Percentiles rank a stretch among this genome's conserved stretches.
Conservation (phyloP, 768 basidiomycete genomes). For the Psilocybe cyanescens region DNA sequence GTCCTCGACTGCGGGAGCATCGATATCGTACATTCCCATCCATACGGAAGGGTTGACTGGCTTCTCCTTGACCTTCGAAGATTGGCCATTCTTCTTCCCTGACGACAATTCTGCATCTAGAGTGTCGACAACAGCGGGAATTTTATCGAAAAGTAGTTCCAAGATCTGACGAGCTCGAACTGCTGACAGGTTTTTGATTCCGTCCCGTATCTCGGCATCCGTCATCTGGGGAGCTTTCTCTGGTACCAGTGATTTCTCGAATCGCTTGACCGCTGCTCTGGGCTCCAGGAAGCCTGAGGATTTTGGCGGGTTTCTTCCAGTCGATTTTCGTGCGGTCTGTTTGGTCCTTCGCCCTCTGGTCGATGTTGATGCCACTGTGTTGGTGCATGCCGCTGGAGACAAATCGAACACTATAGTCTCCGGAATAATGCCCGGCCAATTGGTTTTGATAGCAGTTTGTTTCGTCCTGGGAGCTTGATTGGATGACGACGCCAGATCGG, state of each 20-base stretch:
- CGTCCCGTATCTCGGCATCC: not conserved
- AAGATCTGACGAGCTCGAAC: conserved; percentile 2
- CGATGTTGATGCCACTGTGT: not conserved
- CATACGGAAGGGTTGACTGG: not conserved
- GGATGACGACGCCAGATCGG: not conserved
- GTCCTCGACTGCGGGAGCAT: conserved; percentile 24
- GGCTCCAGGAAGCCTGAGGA: not conserved
- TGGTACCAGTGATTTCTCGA: not conserved
- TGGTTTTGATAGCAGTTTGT: not conserved
- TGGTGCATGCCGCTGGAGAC: not conserved
- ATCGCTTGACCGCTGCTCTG: not conserved
- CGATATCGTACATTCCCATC: conserved; percentile 17
- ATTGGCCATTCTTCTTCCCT: not conserved
- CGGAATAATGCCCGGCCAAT: not conserved
- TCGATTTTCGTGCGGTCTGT: not conserved
- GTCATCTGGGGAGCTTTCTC: not conserved
- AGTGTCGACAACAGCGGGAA: not conserved
- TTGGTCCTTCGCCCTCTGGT: not conserved
- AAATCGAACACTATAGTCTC: not conserved
- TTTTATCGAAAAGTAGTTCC: not conserved
- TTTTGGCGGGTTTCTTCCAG: not conserved
- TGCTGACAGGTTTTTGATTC: not conserved
- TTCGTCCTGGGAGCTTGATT: not conserved
- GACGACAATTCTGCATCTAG: not conserved
- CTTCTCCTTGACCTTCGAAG: not conserved